phyloP scores from a whole-genome alignment of 345 rosid species.

The Murraya koenigii region DNA sequence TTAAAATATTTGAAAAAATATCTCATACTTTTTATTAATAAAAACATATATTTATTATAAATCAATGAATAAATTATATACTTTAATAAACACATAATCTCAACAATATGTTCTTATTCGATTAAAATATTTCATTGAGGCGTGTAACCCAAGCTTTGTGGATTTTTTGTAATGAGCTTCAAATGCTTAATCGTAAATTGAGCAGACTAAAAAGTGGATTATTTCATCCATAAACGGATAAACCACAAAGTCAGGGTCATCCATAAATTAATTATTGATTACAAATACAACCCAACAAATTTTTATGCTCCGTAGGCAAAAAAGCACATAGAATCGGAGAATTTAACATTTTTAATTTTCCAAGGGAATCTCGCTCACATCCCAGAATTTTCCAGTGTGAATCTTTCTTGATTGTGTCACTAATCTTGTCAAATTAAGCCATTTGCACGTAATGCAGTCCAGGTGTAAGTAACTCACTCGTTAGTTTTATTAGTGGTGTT shows the following conservation, averaged over 20 bases:
- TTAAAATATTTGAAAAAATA: too few species aligned
- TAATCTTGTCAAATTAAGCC: background rate
- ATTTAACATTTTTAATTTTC: background rate
- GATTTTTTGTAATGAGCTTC: background rate
- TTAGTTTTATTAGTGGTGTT: too few species aligned
- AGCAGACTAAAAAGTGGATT: background rate
- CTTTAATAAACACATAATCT: too few species aligned
- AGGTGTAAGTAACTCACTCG: slow-evolving; percentile 1
- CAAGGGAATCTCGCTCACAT: background rate
- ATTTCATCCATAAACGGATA: too few species aligned
- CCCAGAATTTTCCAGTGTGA: background rate
- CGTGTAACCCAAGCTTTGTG: background rate
- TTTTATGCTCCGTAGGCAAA: too few species aligned
- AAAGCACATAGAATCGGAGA: background rate
- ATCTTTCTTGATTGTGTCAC: slow-evolving; percentile 8
- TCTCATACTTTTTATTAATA: too few species aligned
- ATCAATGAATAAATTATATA: too few species aligned
- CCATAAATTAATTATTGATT: background rate
- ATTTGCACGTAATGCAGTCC: slow-evolving; percentile 10
- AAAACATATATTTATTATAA: too few species aligned
- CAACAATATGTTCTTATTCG: too few species aligned
- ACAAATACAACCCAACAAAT: background rate
- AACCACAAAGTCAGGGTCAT: background rate
- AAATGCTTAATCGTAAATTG: too few species aligned
- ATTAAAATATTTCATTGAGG: too few species aligned